Base-by-base conservation (phyloP, 2,329 filamentous ascomycete species). In the Pseudogymnoascus sp. region DNA sequence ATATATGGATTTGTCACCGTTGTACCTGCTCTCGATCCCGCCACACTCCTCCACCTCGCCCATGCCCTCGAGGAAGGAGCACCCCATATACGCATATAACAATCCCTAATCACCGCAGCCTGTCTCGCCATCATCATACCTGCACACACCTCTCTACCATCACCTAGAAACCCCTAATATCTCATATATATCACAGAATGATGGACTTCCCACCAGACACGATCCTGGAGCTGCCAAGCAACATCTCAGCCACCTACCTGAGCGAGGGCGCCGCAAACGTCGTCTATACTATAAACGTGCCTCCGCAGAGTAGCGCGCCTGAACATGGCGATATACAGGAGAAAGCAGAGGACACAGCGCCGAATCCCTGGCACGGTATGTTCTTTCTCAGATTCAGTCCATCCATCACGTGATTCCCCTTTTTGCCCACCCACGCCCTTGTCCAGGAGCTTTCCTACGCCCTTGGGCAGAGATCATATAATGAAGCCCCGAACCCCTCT, bases 211-310 rank as follows among this genome's bases (percentile, higher is more conserved):
- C 40, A 6, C 16, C 40, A 21, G 50, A 59, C 23, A 18, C 6
- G 50, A 21, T 33, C 23, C 31, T 59, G 23, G 50, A 59, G 10
- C 31, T 59, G 1, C 50, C 50, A 4, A 35, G 25, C 23, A 18
- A 59, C 12, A 21, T 35, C 23, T 21, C 50, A 3, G 31, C 50
- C 1, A 59, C 25, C 0, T 84, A 83, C 66, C 73, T 85, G 8
- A 80, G 79, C 23, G 90, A 94, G 73, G 90, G 90, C 23, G 86
- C 88, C 23, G 89, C 90, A 62, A 93, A 94, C 73, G 82, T 88
- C 61, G 87, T 92, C 66, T 92, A 90, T 70, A 81, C 81, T 67
- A 79, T 89, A 63, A 76, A 77, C 53, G 65, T 79, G 18, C 74
- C 77, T 4, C 69, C 74, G 69, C 69, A 63, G 67, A 73, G 62